phyloP scores from a whole-genome alignment of 257 asterid genomes.

The Nicotiana sylvestris region DNA sequence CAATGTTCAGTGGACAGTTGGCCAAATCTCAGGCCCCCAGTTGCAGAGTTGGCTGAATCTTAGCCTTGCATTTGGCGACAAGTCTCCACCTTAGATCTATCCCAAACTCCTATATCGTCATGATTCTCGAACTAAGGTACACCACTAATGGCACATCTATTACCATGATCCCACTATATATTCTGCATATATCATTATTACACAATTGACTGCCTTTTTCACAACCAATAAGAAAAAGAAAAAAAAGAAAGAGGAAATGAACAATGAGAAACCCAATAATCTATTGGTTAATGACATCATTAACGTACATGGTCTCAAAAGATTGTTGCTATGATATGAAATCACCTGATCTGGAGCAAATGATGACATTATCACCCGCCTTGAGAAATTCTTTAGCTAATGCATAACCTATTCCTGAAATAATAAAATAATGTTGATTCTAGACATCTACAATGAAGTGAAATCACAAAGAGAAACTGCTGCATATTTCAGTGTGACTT shows the following conservation, averaged over 20 bases:
- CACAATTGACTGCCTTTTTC: conserved; percentile 5
- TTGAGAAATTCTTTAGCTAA: conserved; percentile 84
- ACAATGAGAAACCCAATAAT: background rate
- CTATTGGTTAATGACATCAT: background rate
- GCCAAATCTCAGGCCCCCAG: background rate
- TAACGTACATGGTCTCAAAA: background rate
- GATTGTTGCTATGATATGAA: background rate
- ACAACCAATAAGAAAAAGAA: background rate
- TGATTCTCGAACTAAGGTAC: background rate
- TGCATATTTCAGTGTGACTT: background rate
- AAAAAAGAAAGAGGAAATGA: background rate
- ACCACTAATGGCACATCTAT: conserved; percentile 4
- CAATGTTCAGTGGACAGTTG: conserved; percentile 4
- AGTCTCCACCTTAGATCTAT: background rate
- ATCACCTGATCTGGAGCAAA: conserved; percentile 90
- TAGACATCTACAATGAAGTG: background rate
- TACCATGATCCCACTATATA: background rate
- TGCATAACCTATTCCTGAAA: conserved; percentile 91
- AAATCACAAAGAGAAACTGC: background rate
- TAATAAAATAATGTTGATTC: background rate
- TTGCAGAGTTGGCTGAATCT: background rate
- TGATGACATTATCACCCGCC: conserved; percentile 83
- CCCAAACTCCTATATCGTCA: background rate
- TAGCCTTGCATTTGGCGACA: background rate
- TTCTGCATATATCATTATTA: background rate